These are phyloP conservation scores for Sonneratia caseolaris DNA, from an alignment of 345 rosid species.

Conservation along the genomic window DNA sequence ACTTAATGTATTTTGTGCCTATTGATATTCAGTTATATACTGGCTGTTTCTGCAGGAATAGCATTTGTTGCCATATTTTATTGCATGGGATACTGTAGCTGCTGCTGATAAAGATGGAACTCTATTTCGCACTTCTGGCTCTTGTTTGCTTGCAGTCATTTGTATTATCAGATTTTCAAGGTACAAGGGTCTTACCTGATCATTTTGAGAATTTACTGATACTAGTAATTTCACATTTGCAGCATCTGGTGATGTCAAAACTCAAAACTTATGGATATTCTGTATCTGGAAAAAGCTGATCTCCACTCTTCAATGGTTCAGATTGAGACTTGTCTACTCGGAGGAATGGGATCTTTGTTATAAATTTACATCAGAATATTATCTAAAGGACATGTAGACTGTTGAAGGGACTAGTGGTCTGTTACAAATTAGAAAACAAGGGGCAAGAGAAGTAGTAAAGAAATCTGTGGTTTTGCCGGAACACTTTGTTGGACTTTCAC, in stretches of 20 bases:
- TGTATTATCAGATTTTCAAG: slow-evolving; percentile 64
- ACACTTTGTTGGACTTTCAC: neutral
- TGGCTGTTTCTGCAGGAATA: slow-evolving; percentile 14
- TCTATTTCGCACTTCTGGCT: slow-evolving; percentile 29
- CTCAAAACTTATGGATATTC: neutral
- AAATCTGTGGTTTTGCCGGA: neutral
- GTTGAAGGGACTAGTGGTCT: neutral
- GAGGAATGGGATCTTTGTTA: neutral
- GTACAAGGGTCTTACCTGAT: slow-evolving; percentile 20
- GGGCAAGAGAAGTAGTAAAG: neutral
- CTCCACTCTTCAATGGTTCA: neutral
- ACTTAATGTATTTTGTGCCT: neutral
- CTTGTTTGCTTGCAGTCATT: slow-evolving; percentile 38
- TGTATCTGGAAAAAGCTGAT: neutral
- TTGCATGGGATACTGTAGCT: slow-evolving; percentile 16
- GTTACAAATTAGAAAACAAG: neutral
- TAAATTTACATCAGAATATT: neutral
- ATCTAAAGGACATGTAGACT: neutral
- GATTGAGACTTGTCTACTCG: neutral
- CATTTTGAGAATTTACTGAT: neutral
- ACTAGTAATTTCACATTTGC: neutral
- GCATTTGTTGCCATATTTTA: slow-evolving; percentile 5
- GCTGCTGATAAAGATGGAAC: slow-evolving; percentile 41
- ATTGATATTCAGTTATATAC: neutral
- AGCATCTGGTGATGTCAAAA: neutral